Base-by-base conservation (phyloP, 371 early-diverging fungal genomes). In the Enteropsectra breve region DNA sequence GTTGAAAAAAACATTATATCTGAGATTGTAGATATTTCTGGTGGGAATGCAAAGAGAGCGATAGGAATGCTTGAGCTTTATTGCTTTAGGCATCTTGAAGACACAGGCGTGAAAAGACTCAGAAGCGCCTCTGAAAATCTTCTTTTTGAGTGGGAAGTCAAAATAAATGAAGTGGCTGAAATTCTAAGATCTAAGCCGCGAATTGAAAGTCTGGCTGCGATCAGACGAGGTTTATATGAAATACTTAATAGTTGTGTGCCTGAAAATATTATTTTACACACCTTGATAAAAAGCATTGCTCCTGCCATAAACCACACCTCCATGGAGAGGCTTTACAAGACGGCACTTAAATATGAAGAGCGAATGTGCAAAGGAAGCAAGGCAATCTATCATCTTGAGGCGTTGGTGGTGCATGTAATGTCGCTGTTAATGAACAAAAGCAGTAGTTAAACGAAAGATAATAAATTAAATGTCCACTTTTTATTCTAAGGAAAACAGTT, bases 311-410 rank as follows among this genome's bases (percentile, higher is more conserved):
- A 37, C 37, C 54, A 36, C 21, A 79, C 80, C 45, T 79, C 77
- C 83, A 62, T 45, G 59, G 58, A 48, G 33, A 45, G 52, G 46
- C 28, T n/a, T n/a, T 69, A 33, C 13, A 32, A 4, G 28, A 58
- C 80, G 86, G 82, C 82, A 1, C 77, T 92, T 29, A 68, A 53
- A 60, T 77, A 73, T 70, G 62, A 73, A 6, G 68, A 70, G 53
- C 77, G 78, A 90, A 91, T 95, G 68, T 82, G 84, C 32, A 68
- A 82, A 13, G 98, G 97, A 0, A 84, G 81, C 47, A 97, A 95
- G 81, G 83, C 87, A 0, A 90, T 98, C 18, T 89, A 93, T 70
- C 96, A 98, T 78, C 78, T 98, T 30, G 98, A 98, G 78, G 92
- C 93, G 0, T 97, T 91, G 82, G 87, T 88, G 13, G 89, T 90